These are phyloP conservation scores for Marasmius fiardii DNA, from an alignment of 1,284 basidiomycete genomes.

Conservation along the genomic window DNA sequence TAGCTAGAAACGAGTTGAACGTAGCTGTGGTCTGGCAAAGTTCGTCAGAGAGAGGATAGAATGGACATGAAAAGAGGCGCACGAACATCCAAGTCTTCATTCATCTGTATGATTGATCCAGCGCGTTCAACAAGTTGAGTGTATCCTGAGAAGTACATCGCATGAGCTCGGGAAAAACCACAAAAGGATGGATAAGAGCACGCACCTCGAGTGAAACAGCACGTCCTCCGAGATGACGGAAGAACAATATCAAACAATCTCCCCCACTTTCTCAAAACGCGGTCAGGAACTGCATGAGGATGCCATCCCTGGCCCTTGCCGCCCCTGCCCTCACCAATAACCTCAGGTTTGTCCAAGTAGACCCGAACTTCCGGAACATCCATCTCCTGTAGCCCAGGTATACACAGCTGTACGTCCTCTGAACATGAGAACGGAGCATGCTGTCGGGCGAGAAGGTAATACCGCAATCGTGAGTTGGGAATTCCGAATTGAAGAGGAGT, in stretches of 20 bases:
- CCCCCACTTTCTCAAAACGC: slow-evolving; percentile 71
- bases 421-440: slow-evolving; percentile 32
- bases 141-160: slow-evolving; percentile 46
- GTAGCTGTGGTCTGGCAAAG: slow-evolving; percentile 51
- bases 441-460: slow-evolving; percentile 70
- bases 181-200: neutral
- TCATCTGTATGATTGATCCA: slow-evolving; percentile 72
- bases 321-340: slow-evolving; percentile 9
- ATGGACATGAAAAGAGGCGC: neutral
- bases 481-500: slow-evolving; percentile 75
- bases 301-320: slow-evolving; percentile 15
- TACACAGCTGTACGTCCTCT: slow-evolving; percentile 28
- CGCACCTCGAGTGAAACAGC: slow-evolving; percentile 76
- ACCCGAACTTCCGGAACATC: slow-evolving; percentile 18
- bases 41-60: slow-evolving; percentile 1
- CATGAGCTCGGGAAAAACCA: neutral
- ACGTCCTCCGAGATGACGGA: slow-evolving; percentile 58
- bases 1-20: slow-evolving; percentile 58
- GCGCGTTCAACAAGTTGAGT: slow-evolving; percentile 70
- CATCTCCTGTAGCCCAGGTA: neutral
- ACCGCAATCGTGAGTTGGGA: slow-evolving; percentile 75
- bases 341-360: slow-evolving; percentile 44
- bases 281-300: slow-evolving; percentile 48
- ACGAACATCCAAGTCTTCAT: slow-evolving; percentile 60
- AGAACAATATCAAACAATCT: slow-evolving; percentile 73